Conservation (phyloP, 345 rosid genomes). For the Brassica rapa region DNA sequence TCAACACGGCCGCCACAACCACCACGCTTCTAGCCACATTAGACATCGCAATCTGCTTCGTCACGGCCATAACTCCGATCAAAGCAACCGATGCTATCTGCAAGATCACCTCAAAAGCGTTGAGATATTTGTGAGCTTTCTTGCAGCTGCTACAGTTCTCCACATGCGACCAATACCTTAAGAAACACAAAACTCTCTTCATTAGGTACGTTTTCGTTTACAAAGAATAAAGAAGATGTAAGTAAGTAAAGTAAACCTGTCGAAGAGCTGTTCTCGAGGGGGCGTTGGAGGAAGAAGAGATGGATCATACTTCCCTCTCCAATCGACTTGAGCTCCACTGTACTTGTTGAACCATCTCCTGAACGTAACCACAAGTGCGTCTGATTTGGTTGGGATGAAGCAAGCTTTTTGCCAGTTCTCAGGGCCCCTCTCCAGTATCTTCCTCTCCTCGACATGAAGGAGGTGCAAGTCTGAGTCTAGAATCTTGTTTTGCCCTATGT, state of each 20-base stretch:
- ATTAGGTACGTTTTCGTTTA: not conserved
- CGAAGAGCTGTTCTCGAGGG: conserved; percentile 73
- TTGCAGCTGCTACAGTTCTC: conserved; percentile 83
- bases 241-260: conserved; percentile 51
- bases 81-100: conserved; percentile 57
- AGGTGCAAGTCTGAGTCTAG: conserved; percentile 89
- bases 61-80: conserved; percentile 59
- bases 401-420: conserved; percentile 88
- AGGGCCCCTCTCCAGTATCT: conserved; percentile 66
- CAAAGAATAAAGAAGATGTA: not conserved
- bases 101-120: conserved; percentile 54
- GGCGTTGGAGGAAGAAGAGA: conserved; percentile 78
- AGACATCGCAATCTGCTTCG: conserved; percentile 50
- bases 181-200: not conserved
- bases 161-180: conserved; percentile 83
- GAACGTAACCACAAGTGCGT: conserved; percentile 68
- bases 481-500: conserved; percentile 69
- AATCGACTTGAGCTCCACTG: conserved; percentile 60
- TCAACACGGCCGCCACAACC: conserved; percentile 50
- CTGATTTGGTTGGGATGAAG: conserved; percentile 78
- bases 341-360: conserved; percentile 80
- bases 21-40: conserved; percentile 45
- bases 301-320: conserved; percentile 70
- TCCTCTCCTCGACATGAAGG: conserved; percentile 88
- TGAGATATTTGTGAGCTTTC: conserved; percentile 60